These are phyloP conservation scores for Aspergillus proliferans DNA, from an alignment of 2,329 filamentous ascomycete species.

Conservation along the genomic window DNA sequence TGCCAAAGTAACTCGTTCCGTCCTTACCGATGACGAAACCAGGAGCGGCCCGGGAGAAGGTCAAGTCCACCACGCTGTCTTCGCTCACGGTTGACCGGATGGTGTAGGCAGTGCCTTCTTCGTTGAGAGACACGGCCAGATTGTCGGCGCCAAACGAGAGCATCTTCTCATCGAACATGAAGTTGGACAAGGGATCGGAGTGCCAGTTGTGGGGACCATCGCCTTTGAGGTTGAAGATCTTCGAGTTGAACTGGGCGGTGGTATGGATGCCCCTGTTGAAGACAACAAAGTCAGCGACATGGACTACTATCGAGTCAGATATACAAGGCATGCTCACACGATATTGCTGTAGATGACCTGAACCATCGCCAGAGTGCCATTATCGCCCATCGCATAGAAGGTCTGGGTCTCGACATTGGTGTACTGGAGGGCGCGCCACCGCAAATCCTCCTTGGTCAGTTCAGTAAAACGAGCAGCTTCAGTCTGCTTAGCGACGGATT, in stretches of 20 bases:
- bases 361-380: slow-evolving; percentile 67
- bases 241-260: slow-evolving; percentile 89
- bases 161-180: slow-evolving; percentile 78
- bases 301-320: neutral
- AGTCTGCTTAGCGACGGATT: slow-evolving; percentile 75
- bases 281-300: slow-evolving; percentile 7
- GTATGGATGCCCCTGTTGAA: slow-evolving; percentile 70
- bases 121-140: slow-evolving; percentile 76
- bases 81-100: slow-evolving; percentile 88
- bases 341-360: slow-evolving; percentile 99
- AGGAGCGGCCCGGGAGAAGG: slow-evolving; percentile 66
- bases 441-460: slow-evolving; percentile 67
- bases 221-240: slow-evolving; percentile 74
- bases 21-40: slow-evolving; percentile 81
- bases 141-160: slow-evolving; percentile 79
- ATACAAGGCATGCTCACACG: slow-evolving; percentile 54
- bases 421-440: slow-evolving; percentile 73
- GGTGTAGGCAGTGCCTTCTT: slow-evolving; percentile 73
- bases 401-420: slow-evolving; percentile 92
- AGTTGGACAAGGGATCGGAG: slow-evolving; percentile 69
- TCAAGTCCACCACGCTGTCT: slow-evolving; percentile 76
- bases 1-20: slow-evolving; percentile 79
- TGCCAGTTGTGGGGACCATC: slow-evolving; percentile 75
- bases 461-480: slow-evolving; percentile 74
- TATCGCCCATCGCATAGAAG: slow-evolving; percentile 82